Evolutionary conservation across 768 basidiomycete genomes (phyloP).

Genomic region (Leccinum sublutescens): DNA sequence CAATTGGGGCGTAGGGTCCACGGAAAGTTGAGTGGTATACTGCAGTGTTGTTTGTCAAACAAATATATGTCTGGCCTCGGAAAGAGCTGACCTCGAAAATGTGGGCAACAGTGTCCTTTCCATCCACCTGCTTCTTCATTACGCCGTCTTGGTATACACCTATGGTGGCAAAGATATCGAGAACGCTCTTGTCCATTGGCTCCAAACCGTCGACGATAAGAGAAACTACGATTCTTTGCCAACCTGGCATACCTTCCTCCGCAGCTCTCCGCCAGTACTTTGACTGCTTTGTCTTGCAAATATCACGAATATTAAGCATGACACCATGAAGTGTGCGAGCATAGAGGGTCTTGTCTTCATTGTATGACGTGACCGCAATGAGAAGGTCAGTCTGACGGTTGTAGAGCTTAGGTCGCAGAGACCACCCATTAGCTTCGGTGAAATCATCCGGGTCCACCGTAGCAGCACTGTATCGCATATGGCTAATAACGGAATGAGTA

Average conservation of each 20-base stretch:
- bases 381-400: slow-evolving; percentile 89
- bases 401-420: slow-evolving; percentile 80
- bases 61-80: neutral
- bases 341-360: slow-evolving; percentile 91
- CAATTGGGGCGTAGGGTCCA: slow-evolving; percentile 87
- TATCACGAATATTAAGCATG: slow-evolving; percentile 97
- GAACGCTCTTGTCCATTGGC: slow-evolving; percentile 91
- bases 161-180: slow-evolving; percentile 85
- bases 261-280: slow-evolving; percentile 86
- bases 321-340: slow-evolving; percentile 91
- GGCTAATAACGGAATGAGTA: slow-evolving; percentile 35
- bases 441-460: slow-evolving; percentile 93
- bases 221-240: slow-evolving; percentile 90
- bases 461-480: slow-evolving; percentile 94
- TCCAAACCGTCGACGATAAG: slow-evolving; percentile 93
- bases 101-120: slow-evolving; percentile 87
- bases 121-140: slow-evolving; percentile 91
- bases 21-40: slow-evolving; percentile 96
- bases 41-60: slow-evolving; percentile 31
- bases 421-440: slow-evolving; percentile 73
- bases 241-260: slow-evolving; percentile 80
- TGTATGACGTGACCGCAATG: slow-evolving; percentile 93
- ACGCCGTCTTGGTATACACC: slow-evolving; percentile 94
- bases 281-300: slow-evolving; percentile 93
- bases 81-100: slow-evolving; percentile 77